phyloP scores from a whole-genome alignment of 1,284 basidiomycete species.

The Phlebopus sp. region DNA sequence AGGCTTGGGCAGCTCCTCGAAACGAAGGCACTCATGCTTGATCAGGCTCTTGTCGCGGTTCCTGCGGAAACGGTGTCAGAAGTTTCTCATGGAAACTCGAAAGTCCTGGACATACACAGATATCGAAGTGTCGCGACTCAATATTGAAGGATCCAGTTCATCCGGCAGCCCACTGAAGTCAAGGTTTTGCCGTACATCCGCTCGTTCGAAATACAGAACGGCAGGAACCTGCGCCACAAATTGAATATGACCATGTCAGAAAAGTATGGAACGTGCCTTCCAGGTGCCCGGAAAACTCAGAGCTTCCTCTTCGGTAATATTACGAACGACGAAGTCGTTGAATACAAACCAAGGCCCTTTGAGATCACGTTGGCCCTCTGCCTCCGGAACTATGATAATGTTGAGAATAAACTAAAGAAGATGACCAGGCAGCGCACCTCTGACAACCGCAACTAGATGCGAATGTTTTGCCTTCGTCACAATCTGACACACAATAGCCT shows the following conservation, averaged over 20 bases:
- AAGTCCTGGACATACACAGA: conserved; percentile 54
- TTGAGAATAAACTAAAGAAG: background rate
- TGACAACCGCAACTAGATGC: conserved; percentile 89
- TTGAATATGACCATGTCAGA: background rate
- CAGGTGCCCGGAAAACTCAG: conserved; percentile 85
- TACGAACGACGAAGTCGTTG: conserved; percentile 93
- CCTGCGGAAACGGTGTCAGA: conserved; percentile 26
- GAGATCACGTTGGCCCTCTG: conserved; percentile 42
- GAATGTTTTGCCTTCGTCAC: conserved; percentile 73
- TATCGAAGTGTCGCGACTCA: conserved; percentile 86
- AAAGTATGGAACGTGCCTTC: conserved; percentile 60
- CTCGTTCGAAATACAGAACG: conserved; percentile 83
- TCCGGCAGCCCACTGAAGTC: conserved; percentile 69
- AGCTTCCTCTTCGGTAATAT: conserved; percentile 83
- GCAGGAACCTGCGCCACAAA: conserved; percentile 67
- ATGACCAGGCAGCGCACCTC: conserved; percentile 44
- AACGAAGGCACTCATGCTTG: conserved; percentile 72
- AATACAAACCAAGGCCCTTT: conserved; percentile 87
- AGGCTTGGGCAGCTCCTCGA: conserved; percentile 79
- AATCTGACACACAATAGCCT: conserved; percentile 85
- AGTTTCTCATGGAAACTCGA: conserved; percentile 23
- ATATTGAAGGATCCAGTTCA: conserved; percentile 68
- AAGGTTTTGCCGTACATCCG: conserved; percentile 57
- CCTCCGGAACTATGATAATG: conserved; percentile 56
- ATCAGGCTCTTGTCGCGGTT: conserved; percentile 73